Evolutionary conservation across 768 basidiomycete genomes (phyloP).

Genomic region (Cystoderma amianthinum): DNA sequence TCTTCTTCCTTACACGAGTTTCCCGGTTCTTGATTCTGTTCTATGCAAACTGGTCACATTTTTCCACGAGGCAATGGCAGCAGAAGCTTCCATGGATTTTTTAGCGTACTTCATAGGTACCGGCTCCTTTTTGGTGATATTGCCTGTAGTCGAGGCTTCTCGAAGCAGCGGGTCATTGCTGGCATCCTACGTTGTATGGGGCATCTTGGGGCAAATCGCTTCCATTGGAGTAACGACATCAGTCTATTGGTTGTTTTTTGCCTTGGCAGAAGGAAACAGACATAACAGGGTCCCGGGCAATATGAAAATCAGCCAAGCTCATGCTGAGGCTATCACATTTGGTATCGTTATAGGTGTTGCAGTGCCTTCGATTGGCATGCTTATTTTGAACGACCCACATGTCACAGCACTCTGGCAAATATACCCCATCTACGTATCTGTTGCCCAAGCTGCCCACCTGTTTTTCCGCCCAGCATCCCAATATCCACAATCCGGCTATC

Average conservation of each 20-base stretch:
- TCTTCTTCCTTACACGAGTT: slow-evolving; percentile 31
- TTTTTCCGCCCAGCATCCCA: slow-evolving; percentile 26
- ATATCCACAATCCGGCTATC: slow-evolving; percentile 26
- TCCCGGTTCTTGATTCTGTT: slow-evolving; percentile 22
- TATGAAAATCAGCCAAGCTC: slow-evolving; percentile 24
- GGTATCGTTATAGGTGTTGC: slow-evolving; percentile 34
- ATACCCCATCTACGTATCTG: slow-evolving; percentile 39
- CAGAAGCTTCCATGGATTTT: slow-evolving; percentile 17
- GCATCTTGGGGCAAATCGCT: slow-evolving; percentile 31
- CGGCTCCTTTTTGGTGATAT: slow-evolving; percentile 25
- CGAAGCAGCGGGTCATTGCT: slow-evolving; percentile 28
- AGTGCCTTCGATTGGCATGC: slow-evolving; percentile 40
- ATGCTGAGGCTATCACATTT: slow-evolving; percentile 48
- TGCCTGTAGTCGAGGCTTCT: slow-evolving; percentile 37
- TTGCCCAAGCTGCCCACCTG: slow-evolving; percentile 32
- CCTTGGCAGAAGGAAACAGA: slow-evolving; percentile 18
- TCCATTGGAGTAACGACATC: slow-evolving; percentile 38
- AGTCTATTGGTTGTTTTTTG: slow-evolving; percentile 40
- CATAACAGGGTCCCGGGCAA: slow-evolving; percentile 12
- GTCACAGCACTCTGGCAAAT: slow-evolving; percentile 50
- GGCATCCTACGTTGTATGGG: slow-evolving; percentile 32
- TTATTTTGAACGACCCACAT: slow-evolving; percentile 29
- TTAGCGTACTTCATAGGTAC: slow-evolving; percentile 30
- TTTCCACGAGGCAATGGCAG: slow-evolving; percentile 36
- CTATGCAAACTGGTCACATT: slow-evolving; percentile 40